These are phyloP conservation scores for Canariomyces notabilis DNA, from an alignment of 2,329 filamentous ascomycete species.

Conservation along the genomic window DNA sequence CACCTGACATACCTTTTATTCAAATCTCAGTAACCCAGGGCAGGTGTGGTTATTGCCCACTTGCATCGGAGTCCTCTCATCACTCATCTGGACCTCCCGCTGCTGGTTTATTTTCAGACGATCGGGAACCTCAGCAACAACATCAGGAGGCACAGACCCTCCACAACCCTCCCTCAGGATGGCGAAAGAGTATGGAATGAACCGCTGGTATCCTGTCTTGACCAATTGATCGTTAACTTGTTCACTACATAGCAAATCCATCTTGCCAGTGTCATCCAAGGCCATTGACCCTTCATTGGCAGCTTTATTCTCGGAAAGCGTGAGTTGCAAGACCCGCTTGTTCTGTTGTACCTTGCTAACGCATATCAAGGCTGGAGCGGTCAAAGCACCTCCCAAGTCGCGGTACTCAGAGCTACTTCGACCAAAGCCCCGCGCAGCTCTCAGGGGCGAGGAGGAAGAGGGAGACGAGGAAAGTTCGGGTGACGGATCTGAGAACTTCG, in stretches of 20 bases:
- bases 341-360: slow-evolving; percentile 17
- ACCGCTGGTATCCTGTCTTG: background rate
- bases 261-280: slow-evolving; percentile 43
- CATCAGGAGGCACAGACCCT: too few species aligned
- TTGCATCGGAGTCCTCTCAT: background rate
- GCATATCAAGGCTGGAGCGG: slow-evolving; percentile 44
- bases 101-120: background rate
- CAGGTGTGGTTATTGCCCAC: background rate
- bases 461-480: slow-evolving; percentile 19
- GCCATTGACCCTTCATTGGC: slow-evolving; percentile 64
- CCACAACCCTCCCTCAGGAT: slow-evolving; percentile 24
- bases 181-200: slow-evolving; percentile 29
- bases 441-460: slow-evolving; percentile 19
- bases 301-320: slow-evolving; percentile 67
- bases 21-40: background rate
- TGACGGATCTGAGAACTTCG: slow-evolving; percentile 29
- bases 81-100: background rate
- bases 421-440: slow-evolving; percentile 26
- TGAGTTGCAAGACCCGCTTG: slow-evolving; percentile 43
- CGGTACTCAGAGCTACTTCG: slow-evolving; percentile 39
- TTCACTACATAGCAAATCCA: slow-evolving; percentile 32
- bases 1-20: too few species aligned
- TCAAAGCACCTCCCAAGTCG: slow-evolving; percentile 40
- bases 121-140: background rate
- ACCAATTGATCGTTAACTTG: background rate